Conservation (phyloP, 2,329 filamentous ascomycete species). For the Sporothrix brunneoviolacea region DNA sequence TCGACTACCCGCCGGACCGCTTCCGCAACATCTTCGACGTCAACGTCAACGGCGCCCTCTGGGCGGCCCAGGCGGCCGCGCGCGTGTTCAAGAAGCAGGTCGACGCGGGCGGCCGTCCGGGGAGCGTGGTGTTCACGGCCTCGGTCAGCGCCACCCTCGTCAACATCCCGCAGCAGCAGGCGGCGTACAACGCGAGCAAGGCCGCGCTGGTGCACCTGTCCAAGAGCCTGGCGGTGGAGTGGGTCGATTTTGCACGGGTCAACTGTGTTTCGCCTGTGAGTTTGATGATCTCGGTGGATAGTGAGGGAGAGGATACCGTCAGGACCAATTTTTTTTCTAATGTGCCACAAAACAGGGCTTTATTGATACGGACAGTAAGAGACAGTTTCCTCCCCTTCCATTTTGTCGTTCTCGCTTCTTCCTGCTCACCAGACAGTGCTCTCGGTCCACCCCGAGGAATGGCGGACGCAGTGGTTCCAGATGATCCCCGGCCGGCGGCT, state of each 20-base stretch:
- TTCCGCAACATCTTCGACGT: conserved; percentile 59
- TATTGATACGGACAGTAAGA: conserved; percentile 67
- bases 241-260: conserved; percentile 65
- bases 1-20: conserved; percentile 36
- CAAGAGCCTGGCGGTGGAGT: conserved; percentile 68
- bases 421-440: no score
- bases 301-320: no score
- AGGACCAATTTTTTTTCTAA: no score
- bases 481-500: conserved; percentile 80
- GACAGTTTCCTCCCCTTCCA: no score
- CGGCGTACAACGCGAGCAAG: conserved; percentile 67
- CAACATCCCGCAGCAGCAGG: conserved; percentile 69
- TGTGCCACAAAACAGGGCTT: no score
- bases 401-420: no score
- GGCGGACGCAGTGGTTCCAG: conserved; percentile 64
- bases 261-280: conserved; percentile 68
- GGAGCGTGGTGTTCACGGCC: conserved; percentile 71
- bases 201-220: conserved; percentile 54
- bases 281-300: no score
- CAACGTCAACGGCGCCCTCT: conserved; percentile 71
- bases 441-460: conserved; percentile 56
- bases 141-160: conserved; percentile 72
- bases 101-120: no score
- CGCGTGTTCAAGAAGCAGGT: conserved; percentile 56
- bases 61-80: conserved; percentile 61